phyloP scores from a whole-genome alignment of 305 asterid genomes.

The Petunia hybrid region DNA sequence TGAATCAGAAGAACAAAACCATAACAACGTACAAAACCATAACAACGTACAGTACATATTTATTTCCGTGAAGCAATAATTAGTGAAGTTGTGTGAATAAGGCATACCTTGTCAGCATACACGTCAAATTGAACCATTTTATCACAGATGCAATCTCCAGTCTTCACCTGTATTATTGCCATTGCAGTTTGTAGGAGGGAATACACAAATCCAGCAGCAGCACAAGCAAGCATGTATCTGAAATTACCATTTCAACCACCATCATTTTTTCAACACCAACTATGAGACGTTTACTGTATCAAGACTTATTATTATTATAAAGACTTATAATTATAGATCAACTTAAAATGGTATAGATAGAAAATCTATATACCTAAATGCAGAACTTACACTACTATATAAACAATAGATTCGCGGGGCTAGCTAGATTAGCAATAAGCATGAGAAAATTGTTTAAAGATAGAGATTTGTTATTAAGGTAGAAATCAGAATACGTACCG shows the following conservation, averaged over 20 bases:
- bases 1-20: not conserved
- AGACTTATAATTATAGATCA: not conserved
- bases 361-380: too few relatives aligned
- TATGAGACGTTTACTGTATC: not conserved
- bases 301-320: too few relatives aligned
- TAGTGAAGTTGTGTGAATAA: not conserved
- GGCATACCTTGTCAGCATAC: conserved; percentile 18
- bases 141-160: not conserved
- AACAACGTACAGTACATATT: not conserved
- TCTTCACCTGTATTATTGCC: conserved; percentile 26
- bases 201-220: conserved; percentile 30
- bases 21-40: not conserved
- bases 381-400: not conserved
- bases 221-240: conserved; percentile 30
- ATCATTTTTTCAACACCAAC: not conserved
- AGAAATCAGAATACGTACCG: not conserved
- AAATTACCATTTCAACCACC: not conserved
- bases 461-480: not conserved
- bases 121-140: conserved; percentile 17
- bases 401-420: not conserved
- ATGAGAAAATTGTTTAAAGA: not conserved
- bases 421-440: not conserved
- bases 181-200: conserved; percentile 29
- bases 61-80: not conserved
- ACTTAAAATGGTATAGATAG: not conserved